phyloP scores from a whole-genome alignment of 495 filamentous ascomycete genomes.

The Penicillium malachiteum region DNA sequence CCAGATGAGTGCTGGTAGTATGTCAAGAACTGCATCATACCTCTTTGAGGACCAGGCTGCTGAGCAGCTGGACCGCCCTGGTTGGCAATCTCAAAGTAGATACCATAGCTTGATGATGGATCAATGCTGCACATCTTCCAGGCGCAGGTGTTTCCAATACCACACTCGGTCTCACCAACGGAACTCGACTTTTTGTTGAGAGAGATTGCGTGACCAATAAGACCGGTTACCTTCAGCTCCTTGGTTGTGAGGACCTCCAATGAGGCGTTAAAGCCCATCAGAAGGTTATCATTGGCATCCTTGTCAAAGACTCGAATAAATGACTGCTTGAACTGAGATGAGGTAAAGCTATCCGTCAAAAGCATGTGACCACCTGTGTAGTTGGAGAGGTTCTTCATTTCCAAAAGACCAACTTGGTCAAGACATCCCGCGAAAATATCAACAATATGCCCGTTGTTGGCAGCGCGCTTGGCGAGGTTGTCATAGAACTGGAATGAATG shows the following conservation, averaged over 20 bases:
- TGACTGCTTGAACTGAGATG: slow-evolving; percentile 99
- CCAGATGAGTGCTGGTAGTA: slow-evolving; percentile 98
- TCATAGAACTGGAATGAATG: slow-evolving; percentile 80
- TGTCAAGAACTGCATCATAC: slow-evolving; percentile 97
- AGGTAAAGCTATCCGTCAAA: slow-evolving; percentile 96
- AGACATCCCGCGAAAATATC: slow-evolving; percentile 98
- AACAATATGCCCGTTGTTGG: slow-evolving; percentile 95
- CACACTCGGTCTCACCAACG: slow-evolving; percentile 97
- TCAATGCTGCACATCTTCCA: slow-evolving; percentile 99
- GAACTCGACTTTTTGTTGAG: slow-evolving; percentile 97
- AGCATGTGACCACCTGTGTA: slow-evolving; percentile 98
- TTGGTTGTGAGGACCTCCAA: slow-evolving; percentile 97
- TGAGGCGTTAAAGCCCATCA: slow-evolving; percentile 98
- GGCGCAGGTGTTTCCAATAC: slow-evolving; percentile 97
- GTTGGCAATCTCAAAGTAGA: slow-evolving; percentile 97
- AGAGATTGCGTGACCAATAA: slow-evolving; percentile 95
- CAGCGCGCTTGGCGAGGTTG: slow-evolving; percentile 88
- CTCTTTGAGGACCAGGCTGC: slow-evolving; percentile 83
- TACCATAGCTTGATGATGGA: slow-evolving; percentile 86
- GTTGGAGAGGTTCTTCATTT: slow-evolving; percentile 98
- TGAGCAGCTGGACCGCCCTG: slow-evolving; percentile 87
- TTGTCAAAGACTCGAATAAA: slow-evolving; percentile 98
- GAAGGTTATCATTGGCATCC: slow-evolving; percentile 86
- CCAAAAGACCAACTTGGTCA: slow-evolving; percentile 94
- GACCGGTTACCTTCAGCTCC: slow-evolving; percentile 96